These are phyloP conservation scores for Hepatocystis sp. DNA, from an alignment of 169 alveolate species.

Conservation along the genomic window DNA sequence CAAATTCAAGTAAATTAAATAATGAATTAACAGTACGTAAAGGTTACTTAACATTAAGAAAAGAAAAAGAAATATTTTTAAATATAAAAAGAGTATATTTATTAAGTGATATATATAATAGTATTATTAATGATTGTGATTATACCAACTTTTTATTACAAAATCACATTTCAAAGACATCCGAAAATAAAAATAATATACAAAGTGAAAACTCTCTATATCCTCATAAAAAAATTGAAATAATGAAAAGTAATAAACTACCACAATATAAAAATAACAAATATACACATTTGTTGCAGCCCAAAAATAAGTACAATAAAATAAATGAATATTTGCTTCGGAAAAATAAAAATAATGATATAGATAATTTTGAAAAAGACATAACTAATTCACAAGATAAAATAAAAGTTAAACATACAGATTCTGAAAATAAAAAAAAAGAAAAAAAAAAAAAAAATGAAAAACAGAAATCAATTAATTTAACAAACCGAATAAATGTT, in stretches of 20 bases:
- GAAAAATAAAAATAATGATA: not conserved
- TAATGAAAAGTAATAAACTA: conserved; percentile 15
- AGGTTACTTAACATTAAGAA: conserved; percentile 49
- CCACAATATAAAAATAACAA: conserved; percentile 1
- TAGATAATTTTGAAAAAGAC: not conserved
- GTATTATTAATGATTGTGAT: conserved; percentile 42
- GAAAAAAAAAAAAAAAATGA: not conserved
- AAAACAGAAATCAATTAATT: not conserved
- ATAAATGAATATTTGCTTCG: conserved; percentile 1
- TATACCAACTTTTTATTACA: conserved; percentile 36
- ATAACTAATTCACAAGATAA: too few species aligned
- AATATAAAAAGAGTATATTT: conserved; percentile 69
- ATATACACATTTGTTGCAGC: not conserved
- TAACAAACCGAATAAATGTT: not conserved
- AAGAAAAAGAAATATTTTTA: conserved; percentile 31
- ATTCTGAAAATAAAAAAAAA: not conserved
- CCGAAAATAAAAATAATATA: conserved; percentile 10
- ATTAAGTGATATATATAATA: conserved; percentile 29
- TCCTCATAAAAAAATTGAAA: not conserved
- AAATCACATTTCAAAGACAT: not conserved
- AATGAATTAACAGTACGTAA: conserved; percentile 13
- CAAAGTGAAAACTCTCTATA: conserved; percentile 4
- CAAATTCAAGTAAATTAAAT: conserved; percentile 1
- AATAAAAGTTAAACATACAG: too few species aligned
- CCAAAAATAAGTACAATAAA: not conserved